Evolutionary conservation across 106 monocot species (phyloP).

Genomic region (Gastrodia elata): DNA sequence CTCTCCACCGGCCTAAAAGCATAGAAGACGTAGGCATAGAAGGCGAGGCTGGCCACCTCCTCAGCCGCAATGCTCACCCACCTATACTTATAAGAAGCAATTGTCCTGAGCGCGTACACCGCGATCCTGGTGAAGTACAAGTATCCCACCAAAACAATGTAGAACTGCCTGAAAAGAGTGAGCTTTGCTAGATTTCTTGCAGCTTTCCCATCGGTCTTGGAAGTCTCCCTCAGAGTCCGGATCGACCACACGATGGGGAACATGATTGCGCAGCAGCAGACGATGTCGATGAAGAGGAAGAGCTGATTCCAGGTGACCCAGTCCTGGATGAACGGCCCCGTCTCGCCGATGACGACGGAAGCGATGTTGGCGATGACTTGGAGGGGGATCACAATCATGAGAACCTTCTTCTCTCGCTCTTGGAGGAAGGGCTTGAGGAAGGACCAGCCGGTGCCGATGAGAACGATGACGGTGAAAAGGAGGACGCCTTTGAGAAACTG

Average conservation of each 20-base stretch:
- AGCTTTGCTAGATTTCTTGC: slow-evolving; percentile 81
- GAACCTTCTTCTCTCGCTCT: slow-evolving; percentile 91
- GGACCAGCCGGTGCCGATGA: slow-evolving; percentile 95
- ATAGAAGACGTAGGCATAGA: slow-evolving; percentile 76
- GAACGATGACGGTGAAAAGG: slow-evolving; percentile 81
- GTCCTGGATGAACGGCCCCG: slow-evolving; percentile 67
- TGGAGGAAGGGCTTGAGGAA: slow-evolving; percentile 95
- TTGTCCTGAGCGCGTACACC: slow-evolving; percentile 70
- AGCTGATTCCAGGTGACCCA: slow-evolving; percentile 90
- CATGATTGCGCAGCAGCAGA: slow-evolving; percentile 83
- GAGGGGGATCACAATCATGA: slow-evolving; percentile 89
- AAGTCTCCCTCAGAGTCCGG: slow-evolving; percentile 63
- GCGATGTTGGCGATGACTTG: slow-evolving; percentile 87
- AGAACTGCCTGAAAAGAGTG: slow-evolving; percentile 83
- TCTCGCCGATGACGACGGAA: slow-evolving; percentile 77
- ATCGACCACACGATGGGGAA: slow-evolving; percentile 96
- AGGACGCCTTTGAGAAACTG: slow-evolving; percentile 80
- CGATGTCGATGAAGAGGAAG: slow-evolving; percentile 74
- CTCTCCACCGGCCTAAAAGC: slow-evolving; percentile 84
- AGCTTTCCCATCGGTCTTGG: slow-evolving; percentile 94
- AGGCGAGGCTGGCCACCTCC: slow-evolving; percentile 55
- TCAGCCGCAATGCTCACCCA: slow-evolving; percentile 81
- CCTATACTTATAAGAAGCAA: slow-evolving; percentile 69
- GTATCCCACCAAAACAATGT: slow-evolving; percentile 79
- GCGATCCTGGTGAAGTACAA: slow-evolving; percentile 93